Base-by-base conservation (phyloP, 345 rosid genomes). In the Populus davidiana region DNA sequence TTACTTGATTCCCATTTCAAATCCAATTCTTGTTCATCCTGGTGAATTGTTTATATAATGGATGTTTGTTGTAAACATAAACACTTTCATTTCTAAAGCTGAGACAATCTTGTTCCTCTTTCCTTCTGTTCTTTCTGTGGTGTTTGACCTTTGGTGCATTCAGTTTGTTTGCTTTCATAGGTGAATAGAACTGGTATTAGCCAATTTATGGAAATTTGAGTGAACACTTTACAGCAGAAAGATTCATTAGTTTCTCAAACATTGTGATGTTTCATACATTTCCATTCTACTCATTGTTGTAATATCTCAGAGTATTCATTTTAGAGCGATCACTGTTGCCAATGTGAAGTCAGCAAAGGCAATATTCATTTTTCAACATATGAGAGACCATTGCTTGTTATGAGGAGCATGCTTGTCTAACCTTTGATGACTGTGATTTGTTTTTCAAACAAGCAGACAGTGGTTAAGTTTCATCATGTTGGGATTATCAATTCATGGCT, bases 1-100 rank as follows among this genome's bases (percentile, higher is more conserved):
- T 61, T 71, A 17, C 54, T 67, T 50, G 72, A 41, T 18, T 50
- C 54, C 72, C 18, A 68, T 56, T 44, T 75, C 64, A 74, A 69
- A 69, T 62, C 49, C 67, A 61, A 59, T 59, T 73, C 14, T 77
- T 17, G 49, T 52, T 36, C 63, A n/a, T 77, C 62, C 33, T 23
- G 44, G 23, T 43, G 31, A 4, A 59, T 43, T 41, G 61, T 50
- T 76, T 76, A 11, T 27, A 2, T 17, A 17, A 49, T 49, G 38
- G 25, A n/a, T 25, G n/a, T 61, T 49, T 14, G 50, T 21, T 76
- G 17, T 73, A 31, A 33, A 16, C 16, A 23, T 18, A 65, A 62
- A 64, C 27, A 31, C 18, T 50, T 23, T 25, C 41, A 59, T 67
- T 61, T 33, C 14, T 64, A 49, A 33, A 21, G 66, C 68, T 63